Conservation (phyloP, 495 filamentous ascomycete genomes). For the Letharia columbiana region DNA sequence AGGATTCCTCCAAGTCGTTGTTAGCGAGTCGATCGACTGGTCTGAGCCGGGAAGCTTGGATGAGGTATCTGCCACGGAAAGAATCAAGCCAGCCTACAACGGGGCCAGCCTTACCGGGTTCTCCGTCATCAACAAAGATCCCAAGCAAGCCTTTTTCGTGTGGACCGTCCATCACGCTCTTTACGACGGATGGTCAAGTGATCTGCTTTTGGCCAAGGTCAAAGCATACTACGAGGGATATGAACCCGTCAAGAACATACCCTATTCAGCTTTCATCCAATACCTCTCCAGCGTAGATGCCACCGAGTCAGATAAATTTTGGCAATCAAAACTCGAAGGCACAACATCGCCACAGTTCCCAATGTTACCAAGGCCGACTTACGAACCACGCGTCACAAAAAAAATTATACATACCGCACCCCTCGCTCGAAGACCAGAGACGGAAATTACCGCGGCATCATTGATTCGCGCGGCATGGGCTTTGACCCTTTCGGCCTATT, state of each 20-base stretch:
- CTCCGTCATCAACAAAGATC: slow-evolving; percentile 37
- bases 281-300: slow-evolving; percentile 34
- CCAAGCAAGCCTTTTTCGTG: slow-evolving; percentile 40
- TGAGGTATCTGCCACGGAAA: neutral
- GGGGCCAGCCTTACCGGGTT: slow-evolving; percentile 48
- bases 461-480: slow-evolving; percentile 57
- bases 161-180: slow-evolving; percentile 60
- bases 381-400: slow-evolving; percentile 45
- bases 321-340: slow-evolving; percentile 40
- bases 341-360: slow-evolving; percentile 52
- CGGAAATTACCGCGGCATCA: slow-evolving; percentile 46
- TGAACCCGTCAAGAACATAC: neutral
- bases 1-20: slow-evolving; percentile 47
- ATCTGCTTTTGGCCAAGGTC: slow-evolving; percentile 47
- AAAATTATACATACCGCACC: slow-evolving; percentile 44
- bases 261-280: slow-evolving; percentile 34
- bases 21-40: slow-evolving; percentile 44
- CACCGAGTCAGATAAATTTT: slow-evolving; percentile 34
- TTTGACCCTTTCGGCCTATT: slow-evolving; percentile 46
- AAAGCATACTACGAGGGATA: neutral
- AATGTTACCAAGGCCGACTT: slow-evolving; percentile 44
- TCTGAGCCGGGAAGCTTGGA: slow-evolving; percentile 2
- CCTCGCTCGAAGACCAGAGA: slow-evolving; percentile 31
- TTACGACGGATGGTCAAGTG: slow-evolving; percentile 61
- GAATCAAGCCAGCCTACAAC: slow-evolving; percentile 4